Evolutionary conservation across 495 filamentous ascomycete genomes (phyloP).

Genomic region (Geoglossum glabrum): DNA sequence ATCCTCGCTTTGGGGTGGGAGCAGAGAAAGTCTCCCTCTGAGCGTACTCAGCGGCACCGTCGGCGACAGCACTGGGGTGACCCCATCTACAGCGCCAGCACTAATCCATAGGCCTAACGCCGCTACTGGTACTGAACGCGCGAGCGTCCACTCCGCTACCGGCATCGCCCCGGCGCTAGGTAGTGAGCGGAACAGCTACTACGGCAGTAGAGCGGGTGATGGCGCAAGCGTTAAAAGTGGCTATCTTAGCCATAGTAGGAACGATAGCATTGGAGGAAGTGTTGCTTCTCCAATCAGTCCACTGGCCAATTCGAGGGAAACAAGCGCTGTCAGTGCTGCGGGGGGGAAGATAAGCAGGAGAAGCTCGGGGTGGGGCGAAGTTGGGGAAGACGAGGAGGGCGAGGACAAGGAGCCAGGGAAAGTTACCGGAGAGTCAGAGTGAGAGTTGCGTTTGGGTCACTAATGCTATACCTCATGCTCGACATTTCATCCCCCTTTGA

Average conservation of each 20-base stretch:
- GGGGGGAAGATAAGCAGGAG: slow-evolving; percentile 35
- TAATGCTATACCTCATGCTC: too few relatives aligned
- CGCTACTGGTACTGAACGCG: slow-evolving; percentile 51
- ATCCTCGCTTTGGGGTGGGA: slow-evolving; percentile 79
- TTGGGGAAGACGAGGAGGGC: slow-evolving; percentile 22
- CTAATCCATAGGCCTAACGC: slow-evolving; percentile 40
- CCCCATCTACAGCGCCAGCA: slow-evolving; percentile 22
- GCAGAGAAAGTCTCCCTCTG: slow-evolving; percentile 67
- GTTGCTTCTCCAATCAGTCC: slow-evolving; percentile 44
- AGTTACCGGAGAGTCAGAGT: too few relatives aligned
- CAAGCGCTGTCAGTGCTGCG: slow-evolving; percentile 13
- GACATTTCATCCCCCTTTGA: too few relatives aligned
- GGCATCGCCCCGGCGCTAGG: slow-evolving; percentile 41
- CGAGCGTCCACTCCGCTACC: slow-evolving; percentile 70
- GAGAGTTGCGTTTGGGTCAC: too few relatives aligned
- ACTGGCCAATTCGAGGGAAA: slow-evolving; percentile 33
- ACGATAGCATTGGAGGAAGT: slow-evolving; percentile 66
- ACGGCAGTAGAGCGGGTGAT: slow-evolving; percentile 53
- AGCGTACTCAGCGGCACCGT: slow-evolving; percentile 70
- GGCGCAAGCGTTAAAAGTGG: slow-evolving; percentile 63
- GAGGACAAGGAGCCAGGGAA: too few relatives aligned
- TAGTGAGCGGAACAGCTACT: slow-evolving; percentile 66
- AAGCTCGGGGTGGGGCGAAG: slow-evolving; percentile 43
- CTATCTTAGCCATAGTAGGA: slow-evolving; percentile 50
- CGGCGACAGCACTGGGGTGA: slow-evolving; percentile 14